phyloP scores from a whole-genome alignment of 306 rosid genomes.

The Malus asiatica region DNA sequence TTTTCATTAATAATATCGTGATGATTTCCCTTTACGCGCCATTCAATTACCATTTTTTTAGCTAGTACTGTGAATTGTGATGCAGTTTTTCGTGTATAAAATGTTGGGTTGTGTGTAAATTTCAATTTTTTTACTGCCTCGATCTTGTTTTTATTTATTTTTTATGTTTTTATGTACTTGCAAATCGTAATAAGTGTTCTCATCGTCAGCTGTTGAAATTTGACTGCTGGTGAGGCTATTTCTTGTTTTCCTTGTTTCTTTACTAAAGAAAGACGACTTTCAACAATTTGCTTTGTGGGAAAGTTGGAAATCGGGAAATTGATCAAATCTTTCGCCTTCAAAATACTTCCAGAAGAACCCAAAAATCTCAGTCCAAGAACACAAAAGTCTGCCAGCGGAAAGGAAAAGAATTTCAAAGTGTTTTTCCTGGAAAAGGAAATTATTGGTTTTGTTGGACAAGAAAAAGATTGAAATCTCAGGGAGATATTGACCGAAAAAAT shows the following conservation, averaged over 20 bases:
- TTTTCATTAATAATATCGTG: not conserved
- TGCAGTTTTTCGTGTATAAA: not conserved
- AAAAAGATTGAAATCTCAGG: not conserved
- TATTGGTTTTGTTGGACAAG: slow-evolving; percentile 10
- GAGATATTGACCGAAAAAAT: not conserved
- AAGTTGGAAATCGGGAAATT: not conserved
- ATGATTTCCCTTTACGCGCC: not conserved
- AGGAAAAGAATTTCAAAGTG: not conserved
- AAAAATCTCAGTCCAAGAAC: slow-evolving; percentile 3
- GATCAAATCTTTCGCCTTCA: not conserved
- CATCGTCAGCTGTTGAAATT: not conserved
- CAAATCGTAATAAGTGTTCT: not conserved
- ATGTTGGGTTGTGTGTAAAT: not conserved
- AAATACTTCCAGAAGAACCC: not conserved
- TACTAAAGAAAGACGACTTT: not conserved
- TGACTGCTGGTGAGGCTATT: not conserved
- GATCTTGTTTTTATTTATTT: not conserved
- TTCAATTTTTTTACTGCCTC: not conserved
- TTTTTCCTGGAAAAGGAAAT: slow-evolving; percentile 11
- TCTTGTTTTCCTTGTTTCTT: not conserved
- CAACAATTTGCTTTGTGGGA: not conserved
- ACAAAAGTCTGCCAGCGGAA: not conserved
- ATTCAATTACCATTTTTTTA: not conserved
- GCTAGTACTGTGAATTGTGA: not conserved
- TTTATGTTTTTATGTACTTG: not conserved